Evolutionary conservation across 306 rosid genomes (phyloP).

Genomic region (Erythrophleum fordii): DNA sequence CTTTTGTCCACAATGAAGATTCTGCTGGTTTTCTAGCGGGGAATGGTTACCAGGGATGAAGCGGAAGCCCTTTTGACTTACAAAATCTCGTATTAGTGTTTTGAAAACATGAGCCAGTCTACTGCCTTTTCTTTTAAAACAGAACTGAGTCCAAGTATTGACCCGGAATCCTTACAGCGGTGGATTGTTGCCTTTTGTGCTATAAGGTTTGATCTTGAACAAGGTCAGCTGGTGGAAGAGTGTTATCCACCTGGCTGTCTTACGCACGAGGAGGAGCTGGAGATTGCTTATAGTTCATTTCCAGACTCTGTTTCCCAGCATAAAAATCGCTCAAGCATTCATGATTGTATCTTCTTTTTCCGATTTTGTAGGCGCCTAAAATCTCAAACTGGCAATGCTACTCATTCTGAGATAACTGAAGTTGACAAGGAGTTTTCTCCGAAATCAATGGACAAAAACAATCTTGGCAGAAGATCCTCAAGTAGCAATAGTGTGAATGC

Average conservation of each 20-base stretch:
- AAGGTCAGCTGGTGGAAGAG: slow-evolving; percentile 95
- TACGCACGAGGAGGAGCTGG: slow-evolving; percentile 82
- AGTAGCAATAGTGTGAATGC: slow-evolving; percentile 33
- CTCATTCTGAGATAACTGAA: slow-evolving; percentile 48
- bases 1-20: slow-evolving; percentile 40
- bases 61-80: slow-evolving; percentile 41
- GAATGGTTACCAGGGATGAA: slow-evolving; percentile 41
- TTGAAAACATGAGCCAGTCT: slow-evolving; percentile 76
- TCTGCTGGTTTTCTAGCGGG: slow-evolving; percentile 39
- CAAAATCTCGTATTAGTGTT: slow-evolving; percentile 25
- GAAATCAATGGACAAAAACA: slow-evolving; percentile 37
- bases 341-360: slow-evolving; percentile 89
- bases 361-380: slow-evolving; percentile 58
- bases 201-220: slow-evolving; percentile 89
- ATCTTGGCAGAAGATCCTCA: slow-evolving; percentile 45
- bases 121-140: slow-evolving; percentile 74
- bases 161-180: slow-evolving; percentile 65
- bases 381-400: slow-evolving; percentile 43
- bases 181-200: slow-evolving; percentile 86
- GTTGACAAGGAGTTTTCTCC: slow-evolving; percentile 47
- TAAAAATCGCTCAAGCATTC: slow-evolving; percentile 85
- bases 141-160: slow-evolving; percentile 70
- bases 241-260: slow-evolving; percentile 80
- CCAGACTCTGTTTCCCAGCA: slow-evolving; percentile 91
- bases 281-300: slow-evolving; percentile 81